phyloP scores from a whole-genome alignment of 2,329 filamentous ascomycete species.

The Trichoderma sp. region DNA sequence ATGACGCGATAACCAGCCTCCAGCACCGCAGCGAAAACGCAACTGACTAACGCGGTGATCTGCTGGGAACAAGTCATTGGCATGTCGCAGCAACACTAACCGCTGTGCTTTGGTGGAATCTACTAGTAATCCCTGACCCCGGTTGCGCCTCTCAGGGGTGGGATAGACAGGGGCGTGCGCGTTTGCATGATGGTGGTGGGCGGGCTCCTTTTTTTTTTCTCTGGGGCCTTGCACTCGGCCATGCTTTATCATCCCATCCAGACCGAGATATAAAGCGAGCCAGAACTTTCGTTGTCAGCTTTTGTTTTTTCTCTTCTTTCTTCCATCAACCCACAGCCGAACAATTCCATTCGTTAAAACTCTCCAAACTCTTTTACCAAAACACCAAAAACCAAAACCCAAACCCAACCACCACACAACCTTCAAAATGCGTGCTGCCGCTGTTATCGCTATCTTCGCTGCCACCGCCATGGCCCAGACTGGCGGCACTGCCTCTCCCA shows the following conservation, averaged over 20 bases:
- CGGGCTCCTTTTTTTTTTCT: conserved; percentile 19
- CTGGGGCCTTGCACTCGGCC: neutral
- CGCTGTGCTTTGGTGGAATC: neutral
- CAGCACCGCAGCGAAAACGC: neutral
- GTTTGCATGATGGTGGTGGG: conserved; percentile 14
- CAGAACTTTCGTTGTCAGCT: conserved; percentile 3
- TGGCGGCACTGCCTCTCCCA: conserved; percentile 13
- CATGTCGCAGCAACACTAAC: neutral
- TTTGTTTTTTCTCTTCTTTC: neutral
- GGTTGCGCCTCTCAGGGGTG: conserved; percentile 13
- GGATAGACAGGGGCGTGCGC: conserved; percentile 14
- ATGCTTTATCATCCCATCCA: conserved; percentile 12
- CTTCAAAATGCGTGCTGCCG: conserved; percentile 25
- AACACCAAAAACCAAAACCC: neutral
- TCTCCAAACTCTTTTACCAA: neutral
- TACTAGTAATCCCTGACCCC: neutral
- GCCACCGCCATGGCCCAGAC: conserved; percentile 20
- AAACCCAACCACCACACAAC: neutral
- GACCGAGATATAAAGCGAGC: conserved; percentile 20
- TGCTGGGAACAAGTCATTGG: neutral
- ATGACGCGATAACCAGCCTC: conserved; percentile 23
- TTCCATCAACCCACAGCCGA: conserved; percentile 13
- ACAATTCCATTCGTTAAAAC: conserved; percentile 20
- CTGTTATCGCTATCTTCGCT: conserved; percentile 24
- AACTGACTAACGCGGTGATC: conserved; percentile 14